A percentile compares a stretch with the other conserved stretches of the same genome.
phyloP scores from a whole-genome alignment of 2,329 filamentous ascomycete genomes.

The Stagonosporopsis tanaceti region DNA sequence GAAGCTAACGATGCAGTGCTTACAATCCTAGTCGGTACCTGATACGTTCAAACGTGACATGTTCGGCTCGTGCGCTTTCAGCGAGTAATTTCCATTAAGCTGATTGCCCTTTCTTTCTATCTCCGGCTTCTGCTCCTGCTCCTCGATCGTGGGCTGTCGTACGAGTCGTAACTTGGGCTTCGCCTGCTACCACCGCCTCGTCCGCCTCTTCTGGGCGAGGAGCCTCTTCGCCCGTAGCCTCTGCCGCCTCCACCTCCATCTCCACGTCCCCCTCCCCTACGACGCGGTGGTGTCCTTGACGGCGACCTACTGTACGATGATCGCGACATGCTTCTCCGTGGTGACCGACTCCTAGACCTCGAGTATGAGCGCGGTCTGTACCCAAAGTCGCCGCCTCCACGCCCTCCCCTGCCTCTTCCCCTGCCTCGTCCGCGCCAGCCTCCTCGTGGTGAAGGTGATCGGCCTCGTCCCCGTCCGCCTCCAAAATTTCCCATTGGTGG shows the following conservation, averaged over 20 bases:
- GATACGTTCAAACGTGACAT: not conserved
- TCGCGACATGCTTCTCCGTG: slow-evolving; percentile 51
- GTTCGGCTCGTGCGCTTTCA: not conserved
- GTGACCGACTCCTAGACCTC: slow-evolving; percentile 54
- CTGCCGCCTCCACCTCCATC: slow-evolving; percentile 19
- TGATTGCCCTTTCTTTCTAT: slow-evolving; percentile 2
- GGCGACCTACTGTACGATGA: slow-evolving; percentile 53
- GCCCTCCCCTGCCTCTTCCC: slow-evolving; percentile 49
- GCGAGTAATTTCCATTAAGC: not conserved
- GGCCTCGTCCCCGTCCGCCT: slow-evolving; percentile 36
- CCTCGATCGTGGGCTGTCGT: slow-evolving; percentile 62
- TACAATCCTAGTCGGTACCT: too few relatives aligned
- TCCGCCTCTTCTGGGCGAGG: slow-evolving; percentile 52
- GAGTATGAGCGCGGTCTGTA: slow-evolving; percentile 40
- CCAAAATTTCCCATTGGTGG: slow-evolving; percentile 46
- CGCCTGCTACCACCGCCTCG: slow-evolving; percentile 54
- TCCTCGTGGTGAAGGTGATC: slow-evolving; percentile 51
- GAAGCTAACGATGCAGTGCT: too few relatives aligned
- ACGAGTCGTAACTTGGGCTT: slow-evolving; percentile 70
- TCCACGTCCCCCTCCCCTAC: slow-evolving; percentile 31
- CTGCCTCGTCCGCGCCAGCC: slow-evolving; percentile 37
- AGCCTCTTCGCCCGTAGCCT: slow-evolving; percentile 48
- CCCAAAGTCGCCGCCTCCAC: slow-evolving; percentile 43
- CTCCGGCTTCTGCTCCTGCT: slow-evolving; percentile 52
- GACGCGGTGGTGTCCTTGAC: slow-evolving; percentile 42